Evolutionary conservation across 139 green algal genomes (phyloP).

Genomic region (Eudorina sp.): DNA sequence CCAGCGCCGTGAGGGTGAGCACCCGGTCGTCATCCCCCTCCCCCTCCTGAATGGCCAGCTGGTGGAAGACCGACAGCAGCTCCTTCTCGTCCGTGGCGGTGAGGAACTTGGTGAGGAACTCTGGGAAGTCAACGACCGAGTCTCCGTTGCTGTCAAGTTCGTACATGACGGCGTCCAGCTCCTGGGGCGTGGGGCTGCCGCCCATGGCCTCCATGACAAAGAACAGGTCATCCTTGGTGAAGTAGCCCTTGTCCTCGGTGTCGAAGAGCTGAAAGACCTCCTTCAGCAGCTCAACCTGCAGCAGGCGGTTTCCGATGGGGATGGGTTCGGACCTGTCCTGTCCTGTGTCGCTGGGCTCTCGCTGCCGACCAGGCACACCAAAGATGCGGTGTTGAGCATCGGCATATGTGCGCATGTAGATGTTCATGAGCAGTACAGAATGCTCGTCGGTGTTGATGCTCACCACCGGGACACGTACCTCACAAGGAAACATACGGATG

Average conservation of each 20-base stretch:
- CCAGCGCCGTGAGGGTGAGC: slow-evolving; percentile 29
- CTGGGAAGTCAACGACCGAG: slow-evolving; percentile 45
- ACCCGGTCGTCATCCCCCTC: slow-evolving; percentile 18
- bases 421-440: too few relatives aligned
- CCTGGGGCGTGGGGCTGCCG: slow-evolving; percentile 46
- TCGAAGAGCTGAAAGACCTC: slow-evolving; percentile 52
- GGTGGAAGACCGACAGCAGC: slow-evolving; percentile 41
- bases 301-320: too few relatives aligned
- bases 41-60: slow-evolving; percentile 37
- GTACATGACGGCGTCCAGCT: slow-evolving; percentile 46
- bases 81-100: slow-evolving; percentile 44
- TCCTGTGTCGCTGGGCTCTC: too few relatives aligned
- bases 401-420: too few relatives aligned
- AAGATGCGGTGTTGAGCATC: too few relatives aligned
- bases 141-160: slow-evolving; percentile 49
- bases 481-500: too few relatives aligned
- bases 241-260: slow-evolving; percentile 46
- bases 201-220: slow-evolving; percentile 53
- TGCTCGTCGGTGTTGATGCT: too few relatives aligned
- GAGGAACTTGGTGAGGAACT: slow-evolving; percentile 51
- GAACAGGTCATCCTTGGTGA: slow-evolving; percentile 48
- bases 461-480: too few relatives aligned
- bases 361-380: too few relatives aligned
- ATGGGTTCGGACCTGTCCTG: too few relatives aligned
- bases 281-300: slow-evolving; percentile 44